Conservation (phyloP, 345 rosid genomes). For the Passiflora organensis region DNA sequence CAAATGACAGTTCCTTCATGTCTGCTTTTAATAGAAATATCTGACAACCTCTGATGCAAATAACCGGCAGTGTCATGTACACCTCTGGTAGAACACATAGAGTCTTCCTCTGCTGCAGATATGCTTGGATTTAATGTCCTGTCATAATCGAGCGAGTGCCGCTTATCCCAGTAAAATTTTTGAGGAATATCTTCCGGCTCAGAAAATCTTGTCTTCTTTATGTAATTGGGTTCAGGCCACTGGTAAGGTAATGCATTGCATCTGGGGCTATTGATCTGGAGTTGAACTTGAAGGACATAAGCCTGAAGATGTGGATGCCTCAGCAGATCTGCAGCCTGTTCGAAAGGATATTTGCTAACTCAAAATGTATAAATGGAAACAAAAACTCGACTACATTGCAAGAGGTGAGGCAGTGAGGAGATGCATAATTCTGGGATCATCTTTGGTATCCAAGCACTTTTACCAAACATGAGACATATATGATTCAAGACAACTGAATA, state of each 20-base stretch:
- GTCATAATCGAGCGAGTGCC: slow-evolving; percentile 49
- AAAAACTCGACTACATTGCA: background rate
- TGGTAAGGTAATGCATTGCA: slow-evolving; percentile 47
- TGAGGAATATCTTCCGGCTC: slow-evolving; percentile 29
- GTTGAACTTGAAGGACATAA: slow-evolving; percentile 64
- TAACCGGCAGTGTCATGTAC: slow-evolving; percentile 27
- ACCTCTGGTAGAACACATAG: slow-evolving; percentile 51
- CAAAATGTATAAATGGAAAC: background rate
- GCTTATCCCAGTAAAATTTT: slow-evolving; percentile 40
- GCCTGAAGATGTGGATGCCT: slow-evolving; percentile 74
- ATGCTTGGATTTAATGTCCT: slow-evolving; percentile 79
- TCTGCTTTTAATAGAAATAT: slow-evolving; percentile 52
- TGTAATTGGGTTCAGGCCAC: slow-evolving; percentile 57
- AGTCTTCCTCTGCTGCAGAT: slow-evolving; percentile 75
- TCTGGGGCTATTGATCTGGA: slow-evolving; percentile 68
- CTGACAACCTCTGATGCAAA: slow-evolving; percentile 37
- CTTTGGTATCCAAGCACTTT: too few relatives aligned
- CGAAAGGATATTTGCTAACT: background rate
- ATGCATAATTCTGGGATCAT: too few relatives aligned
- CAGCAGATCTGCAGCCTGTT: slow-evolving; percentile 90
- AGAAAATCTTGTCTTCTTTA: slow-evolving; percentile 54
- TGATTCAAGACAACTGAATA: background rate
- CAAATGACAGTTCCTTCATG: slow-evolving; percentile 68
- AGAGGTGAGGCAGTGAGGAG: too few relatives aligned
- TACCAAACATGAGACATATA: slow-evolving; percentile 1